Conservation (phyloP, 2,329 filamentous ascomycete species). For the Geosmithia flava region DNA sequence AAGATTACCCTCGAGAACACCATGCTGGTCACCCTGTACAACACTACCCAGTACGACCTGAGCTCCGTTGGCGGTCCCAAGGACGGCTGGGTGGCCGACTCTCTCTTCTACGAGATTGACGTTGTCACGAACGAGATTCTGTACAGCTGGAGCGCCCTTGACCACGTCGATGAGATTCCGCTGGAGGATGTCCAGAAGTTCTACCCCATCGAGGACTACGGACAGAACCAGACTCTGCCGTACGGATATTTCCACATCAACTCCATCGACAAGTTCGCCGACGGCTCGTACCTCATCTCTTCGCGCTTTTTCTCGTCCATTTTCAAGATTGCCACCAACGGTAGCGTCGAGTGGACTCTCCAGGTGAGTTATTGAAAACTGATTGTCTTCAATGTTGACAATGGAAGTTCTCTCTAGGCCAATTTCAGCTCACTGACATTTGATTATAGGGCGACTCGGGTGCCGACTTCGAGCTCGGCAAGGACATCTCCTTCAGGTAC, state of each 20-base stretch:
- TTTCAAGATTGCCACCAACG: not conserved
- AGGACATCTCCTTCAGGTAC: conserved; percentile 29
- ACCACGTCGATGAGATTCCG: conserved; percentile 9
- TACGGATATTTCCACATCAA: conserved; percentile 14
- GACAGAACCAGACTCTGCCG: not conserved
- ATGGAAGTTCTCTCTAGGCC: not conserved
- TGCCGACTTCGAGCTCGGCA: conserved; percentile 17
- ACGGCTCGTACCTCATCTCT: conserved; percentile 5
- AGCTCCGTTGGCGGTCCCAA: conserved; percentile 6
- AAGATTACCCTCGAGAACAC: conserved; percentile 4
- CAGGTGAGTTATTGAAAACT: not conserved
- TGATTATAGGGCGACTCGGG: not conserved
- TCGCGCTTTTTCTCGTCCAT: not conserved
- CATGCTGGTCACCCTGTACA: conserved; percentile 11
- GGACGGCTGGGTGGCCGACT: conserved; percentile 12
- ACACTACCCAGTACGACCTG: conserved; percentile 9
- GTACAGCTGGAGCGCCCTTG: conserved; percentile 25
- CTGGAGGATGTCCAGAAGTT: not conserved
- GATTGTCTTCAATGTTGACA: not conserved
- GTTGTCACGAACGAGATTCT: conserved; percentile 22
- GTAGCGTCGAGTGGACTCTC: not conserved
- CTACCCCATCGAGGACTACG: conserved; percentile 4
- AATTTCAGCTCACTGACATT: not conserved
- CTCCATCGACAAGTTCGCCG: conserved; percentile 9
- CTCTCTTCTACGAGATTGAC: conserved; percentile 27